phyloP scores from a whole-genome alignment of 2,329 filamentous ascomycete species.

The Blastomyces gilchristii region DNA sequence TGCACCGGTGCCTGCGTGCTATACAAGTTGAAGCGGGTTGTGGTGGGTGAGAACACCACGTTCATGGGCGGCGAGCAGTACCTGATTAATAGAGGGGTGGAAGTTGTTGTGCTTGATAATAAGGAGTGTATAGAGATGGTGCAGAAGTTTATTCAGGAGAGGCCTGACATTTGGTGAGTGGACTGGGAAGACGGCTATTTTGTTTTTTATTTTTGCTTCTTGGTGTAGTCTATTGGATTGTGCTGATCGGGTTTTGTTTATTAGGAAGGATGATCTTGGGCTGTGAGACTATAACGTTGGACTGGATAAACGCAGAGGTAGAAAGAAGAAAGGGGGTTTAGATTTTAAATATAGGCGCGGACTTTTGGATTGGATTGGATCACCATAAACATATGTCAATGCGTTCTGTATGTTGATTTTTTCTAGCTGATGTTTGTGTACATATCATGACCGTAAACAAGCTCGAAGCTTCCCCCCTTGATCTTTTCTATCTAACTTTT shows the following conservation, averaged over 20 bases:
- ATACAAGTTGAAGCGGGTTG: conserved; percentile 63
- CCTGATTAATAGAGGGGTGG: conserved; percentile 55
- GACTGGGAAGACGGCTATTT: background rate
- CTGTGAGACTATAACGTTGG: conserved; percentile 29
- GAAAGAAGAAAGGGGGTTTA: background rate
- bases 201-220: conserved; percentile 4
- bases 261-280: conserved; percentile 51
- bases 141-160: conserved; percentile 60
- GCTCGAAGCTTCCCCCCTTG: background rate
- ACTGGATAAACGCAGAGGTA: background rate
- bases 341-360: background rate
- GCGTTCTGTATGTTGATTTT: background rate
- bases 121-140: conserved; percentile 57
- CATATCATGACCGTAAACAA: background rate
- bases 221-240: background rate
- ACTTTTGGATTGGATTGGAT: background rate
- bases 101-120: conserved; percentile 61
- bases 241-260: conserved; percentile 11
- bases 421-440: background rate
- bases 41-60: conserved; percentile 67
- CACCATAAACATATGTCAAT: background rate
- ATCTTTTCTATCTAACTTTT: background rate
- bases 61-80: conserved; percentile 65
- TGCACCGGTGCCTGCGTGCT: conserved; percentile 68
- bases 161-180: conserved; percentile 59